Evolutionary conservation across 2,329 filamentous ascomycete genomes (phyloP), one percentile per base, ranked within the genome.

Genomic region (Sclerotinia glacialis): DNA sequence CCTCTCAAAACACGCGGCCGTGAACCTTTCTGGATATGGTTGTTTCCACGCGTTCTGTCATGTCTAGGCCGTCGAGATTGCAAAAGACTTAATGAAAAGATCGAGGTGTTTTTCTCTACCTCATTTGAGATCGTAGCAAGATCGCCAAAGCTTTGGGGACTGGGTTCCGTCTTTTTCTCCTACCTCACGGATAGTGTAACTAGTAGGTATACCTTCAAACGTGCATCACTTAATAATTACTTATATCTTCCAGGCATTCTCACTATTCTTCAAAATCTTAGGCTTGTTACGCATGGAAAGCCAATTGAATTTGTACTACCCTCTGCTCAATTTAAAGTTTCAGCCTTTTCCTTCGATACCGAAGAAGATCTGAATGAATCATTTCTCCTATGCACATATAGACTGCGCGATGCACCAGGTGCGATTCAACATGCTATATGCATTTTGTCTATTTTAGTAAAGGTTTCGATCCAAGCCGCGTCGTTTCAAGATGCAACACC

Each of bases 11-110:
- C 82, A 61, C 80, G 85, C 50, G 84, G 87, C 21, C 78, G 78
- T 49, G 86, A 88, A 68, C 83, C 90, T 5, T 80, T 89, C 52
- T 90, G 89, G 83, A 75, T 84, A 49, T 90, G 87, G 87, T 80
- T 85, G 70, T 83, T 86, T 69, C 89, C 83, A 58, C 85, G 81
- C 75, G 78, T 85, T 53, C 82, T 86, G 70, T 82, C 78, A 67
- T 78, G 89, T 71, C 78, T 89, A 34, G 86, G 86, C 1, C 83
- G 84, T 63, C 73, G 75, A 72, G 76, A 79, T 52, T 86, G 80
- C 67, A 71, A 80, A 44, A 79, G 79, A 21, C 75, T 89, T 16
- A 78, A 79, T 12, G 76, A 79, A 23, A 80, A 82, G 14, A 82
- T 89, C n/a, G 80, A 85, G 70, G 77, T 77, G 3, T 82, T 89